Base-by-base conservation (phyloP, 371 early-diverging fungal species). In the Catenaria anguillulae region DNA sequence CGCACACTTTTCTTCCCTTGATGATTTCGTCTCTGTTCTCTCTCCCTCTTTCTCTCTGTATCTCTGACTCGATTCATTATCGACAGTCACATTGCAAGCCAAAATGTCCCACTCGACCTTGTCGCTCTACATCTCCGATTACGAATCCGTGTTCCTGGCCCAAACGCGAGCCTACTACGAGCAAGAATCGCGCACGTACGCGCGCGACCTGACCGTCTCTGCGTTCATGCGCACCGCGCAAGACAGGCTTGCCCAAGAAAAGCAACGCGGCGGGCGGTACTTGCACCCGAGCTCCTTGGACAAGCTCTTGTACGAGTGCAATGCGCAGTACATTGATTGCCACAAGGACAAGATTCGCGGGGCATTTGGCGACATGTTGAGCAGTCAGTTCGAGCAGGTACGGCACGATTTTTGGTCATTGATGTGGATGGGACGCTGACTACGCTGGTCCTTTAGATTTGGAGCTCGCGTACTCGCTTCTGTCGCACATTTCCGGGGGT, bases 101-200 rank as follows among this genome's bases (percentile, higher is more conserved):
- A 8, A 29, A 19, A 78, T 82, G 63, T 78, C 82, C 15, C 84
- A 86, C 10, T 77, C 82, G 48, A 85, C 83, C 17, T 67, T 87
- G 23, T 77, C 80, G 43, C 69, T 88, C 4, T 92, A 92, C 64
- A 76, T 84, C 21, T 85, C 88, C 55, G 84, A 85, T 65, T 89
- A 88, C 70, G 92, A 92, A 68, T 69, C 74, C 45, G 82, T 83
- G 15, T 88, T 84, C 62, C 67, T 92, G 46, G 76, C 76, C 0
- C 76, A 80, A 50, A 87, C 88, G 0, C 76, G 76, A 50, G 66
- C 70, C 23, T 92, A 89, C 68, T 90, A 90, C 72, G 77, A 74
- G 46, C 68, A 74, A 6, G 92, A 89, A 63, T 83, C 89, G 10
- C 81, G 75, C 23, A 64, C 72, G 21, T 73, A 78, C 42, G 76